These are phyloP conservation scores for Collariella sp. DNA, from an alignment of 495 filamentous ascomycete species.

Conservation along the genomic window DNA sequence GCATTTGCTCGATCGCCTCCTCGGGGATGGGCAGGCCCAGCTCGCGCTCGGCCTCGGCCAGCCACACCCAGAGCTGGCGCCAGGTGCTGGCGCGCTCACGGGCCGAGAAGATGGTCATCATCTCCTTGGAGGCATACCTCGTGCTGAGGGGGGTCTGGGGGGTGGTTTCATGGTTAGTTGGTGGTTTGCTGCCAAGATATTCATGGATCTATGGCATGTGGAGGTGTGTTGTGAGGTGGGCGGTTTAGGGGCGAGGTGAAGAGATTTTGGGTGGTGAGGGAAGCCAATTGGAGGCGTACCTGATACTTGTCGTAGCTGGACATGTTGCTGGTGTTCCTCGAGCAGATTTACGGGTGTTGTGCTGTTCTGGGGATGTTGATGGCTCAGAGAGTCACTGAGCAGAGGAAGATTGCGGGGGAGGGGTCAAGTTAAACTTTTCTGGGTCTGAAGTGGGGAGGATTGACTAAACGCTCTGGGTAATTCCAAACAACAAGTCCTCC, in stretches of 20 bases:
- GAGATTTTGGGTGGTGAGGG: not conserved
- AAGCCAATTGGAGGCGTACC: slow-evolving; percentile 2
- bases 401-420: slow-evolving; percentile 3
- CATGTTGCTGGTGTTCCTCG: slow-evolving; percentile 33
- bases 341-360: not conserved
- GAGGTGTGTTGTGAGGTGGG: not conserved
- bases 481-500: not conserved
- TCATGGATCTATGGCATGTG: no score
- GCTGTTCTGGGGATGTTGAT: not conserved
- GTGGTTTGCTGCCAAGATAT: not conserved
- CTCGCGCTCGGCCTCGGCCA: slow-evolving; percentile 75
- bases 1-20: slow-evolving; percentile 69
- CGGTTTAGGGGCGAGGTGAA: not conserved
- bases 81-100: slow-evolving; percentile 65
- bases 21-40: slow-evolving; percentile 55
- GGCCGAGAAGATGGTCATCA: slow-evolving; percentile 59
- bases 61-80: slow-evolving; percentile 74
- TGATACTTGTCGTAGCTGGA: slow-evolving; percentile 56
- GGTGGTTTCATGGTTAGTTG: slow-evolving; percentile 23
- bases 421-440: not conserved
- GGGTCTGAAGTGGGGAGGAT: not conserved
- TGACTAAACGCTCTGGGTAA: not conserved
- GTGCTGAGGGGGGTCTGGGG: slow-evolving; percentile 60
- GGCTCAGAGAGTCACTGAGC: not conserved
- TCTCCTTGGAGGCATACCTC: slow-evolving; percentile 58